A percentile compares a stretch with the other conserved stretches of the same genome.
These are phyloP conservation scores for Hypholoma sublateritium DNA, from an alignment of 768 basidiomycete genomes.

Conservation along the genomic window DNA sequence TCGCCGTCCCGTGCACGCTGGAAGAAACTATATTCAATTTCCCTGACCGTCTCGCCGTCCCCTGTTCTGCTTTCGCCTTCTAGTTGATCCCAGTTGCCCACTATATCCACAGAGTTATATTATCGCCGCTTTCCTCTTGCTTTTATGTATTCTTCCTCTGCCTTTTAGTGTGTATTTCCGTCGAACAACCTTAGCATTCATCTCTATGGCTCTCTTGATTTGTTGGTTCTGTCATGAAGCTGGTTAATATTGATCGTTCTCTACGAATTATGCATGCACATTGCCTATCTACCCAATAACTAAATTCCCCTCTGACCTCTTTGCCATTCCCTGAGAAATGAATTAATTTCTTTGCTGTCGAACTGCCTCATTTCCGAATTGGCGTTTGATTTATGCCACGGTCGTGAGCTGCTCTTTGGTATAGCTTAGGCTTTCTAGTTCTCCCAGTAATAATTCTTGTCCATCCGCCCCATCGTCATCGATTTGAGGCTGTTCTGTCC, in stretches of 20 bases:
- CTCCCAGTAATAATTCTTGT: too few species aligned
- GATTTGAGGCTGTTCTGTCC: too few species aligned
- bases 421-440: too few species aligned
- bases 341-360: background rate
- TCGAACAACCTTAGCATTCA: slow-evolving; percentile 7
- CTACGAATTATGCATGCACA: background rate
- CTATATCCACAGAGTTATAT: slow-evolving; percentile 9
- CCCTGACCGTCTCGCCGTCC: slow-evolving; percentile 15
- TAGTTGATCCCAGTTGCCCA: slow-evolving; percentile 11
- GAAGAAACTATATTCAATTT: slow-evolving; percentile 16
- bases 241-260: slow-evolving; percentile 7
- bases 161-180: slow-evolving; percentile 13
- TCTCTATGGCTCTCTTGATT: slow-evolving; percentile 11
- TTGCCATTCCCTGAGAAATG: background rate
- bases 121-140: slow-evolving; percentile 11
- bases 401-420: too few species aligned
- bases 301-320: background rate
- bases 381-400: too few species aligned
- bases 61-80: slow-evolving; percentile 13
- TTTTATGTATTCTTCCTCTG: slow-evolving; percentile 12
- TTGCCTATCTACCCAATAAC: background rate
- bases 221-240: slow-evolving; percentile 11
- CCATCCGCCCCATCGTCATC: too few species aligned
- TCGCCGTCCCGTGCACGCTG: slow-evolving; percentile 18
- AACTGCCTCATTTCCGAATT: too few species aligned